Base-by-base conservation (phyloP, 495 filamentous ascomycete genomes). In the Aspergillus ostianus region DNA sequence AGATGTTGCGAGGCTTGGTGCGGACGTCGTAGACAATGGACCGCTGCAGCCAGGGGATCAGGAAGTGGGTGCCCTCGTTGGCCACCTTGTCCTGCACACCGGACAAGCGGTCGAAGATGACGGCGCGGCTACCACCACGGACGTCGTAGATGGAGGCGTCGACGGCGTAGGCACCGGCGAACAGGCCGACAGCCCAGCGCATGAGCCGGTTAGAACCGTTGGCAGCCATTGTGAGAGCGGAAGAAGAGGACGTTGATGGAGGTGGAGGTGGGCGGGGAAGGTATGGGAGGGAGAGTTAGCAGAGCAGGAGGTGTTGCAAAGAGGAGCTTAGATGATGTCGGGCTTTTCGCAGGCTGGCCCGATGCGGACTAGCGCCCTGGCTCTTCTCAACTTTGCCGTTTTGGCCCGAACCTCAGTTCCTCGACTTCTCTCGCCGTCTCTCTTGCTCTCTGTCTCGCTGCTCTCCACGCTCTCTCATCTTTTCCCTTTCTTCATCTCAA, bases 11-110 rank as follows among this genome's bases (percentile, higher is more conserved):
- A 51, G 94, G 94, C 84, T 95, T 95, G 47, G 94, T 98, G 60
- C 94, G 90, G 60, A 99, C 95, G 80, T 99, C 94, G 79, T 94
- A 99, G 73, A 96, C 81, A 75, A 99, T 95, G 63, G 87, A 88
- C 79, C 87, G 87, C 71, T 99, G 94, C 70, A 99, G 77, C 94
- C 94, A 99, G 1, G 94, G 94, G 47, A 99, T 74, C 48, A 98
- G 80, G 78, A 99, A 96, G 76, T 99, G 94, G 47, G 94, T 99
- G 73, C 94, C 94, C 77, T 99, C 94, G 74, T 92, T 93, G 69
- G 93, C 79, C 55, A 98, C 94, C 55, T 82, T 79, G 70, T 98
- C 93, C 79, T 94, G 90, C 58, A 99, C 94, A 73, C 94, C 94
- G 21, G 89, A 86, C 62, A 97, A 61, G 27, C 94, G 80, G 79